Base-by-base conservation (phyloP, 192 early-diverging fungal genomes). In the Phlyctochytrium bullatum region DNA sequence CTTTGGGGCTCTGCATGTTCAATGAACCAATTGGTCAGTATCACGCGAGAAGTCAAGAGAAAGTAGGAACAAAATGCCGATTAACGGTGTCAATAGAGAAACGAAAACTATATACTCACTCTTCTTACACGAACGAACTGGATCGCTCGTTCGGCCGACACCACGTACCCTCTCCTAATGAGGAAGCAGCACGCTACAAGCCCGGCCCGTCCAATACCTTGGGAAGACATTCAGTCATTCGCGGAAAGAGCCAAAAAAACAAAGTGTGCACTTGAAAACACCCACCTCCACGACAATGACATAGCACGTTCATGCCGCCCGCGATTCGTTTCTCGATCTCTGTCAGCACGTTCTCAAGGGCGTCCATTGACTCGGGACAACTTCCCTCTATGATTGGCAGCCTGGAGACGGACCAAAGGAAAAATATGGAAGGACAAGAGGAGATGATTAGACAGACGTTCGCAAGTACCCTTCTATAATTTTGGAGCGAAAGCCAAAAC, bases 121-220 rank as follows among this genome's bases (percentile, higher is more conserved):
- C 90, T 69, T 4, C 87, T 78, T 27, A 74, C 62, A 47, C 90
- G 68, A 6, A 91, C 78, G 62, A 75, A 75, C 25, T 67, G 74
- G n/a, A 91, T 82, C 30, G 86, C 85, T 2, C 77, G 75, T 32
- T 78, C 73, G 27, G 84, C 78, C 17, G 69, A 64, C 23, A 36
- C 59, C 59, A 83, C 85, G 33, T 81, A 86, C 14, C 72, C 67
- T 30, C 78, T 78, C 27, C 86, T 66, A 12, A 92, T 59, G 35
- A 92, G 65, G 77, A 84, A 88, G 54, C 90, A 92, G 65, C 88
- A 89, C 0, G 89, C 90, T 47, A 92, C 78, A n/a, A 92, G 62
- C 1, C 88, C 90, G 12, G 90, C 90, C 35, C 90, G 73, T 24
- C 90, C 90, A 28, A 92, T 82, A 30, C 90, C 89, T 84, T 30